These are phyloP conservation scores for Hyphopichia buzzinii DNA, from an alignment of 1,139 yeast species.

Conservation along the genomic window DNA sequence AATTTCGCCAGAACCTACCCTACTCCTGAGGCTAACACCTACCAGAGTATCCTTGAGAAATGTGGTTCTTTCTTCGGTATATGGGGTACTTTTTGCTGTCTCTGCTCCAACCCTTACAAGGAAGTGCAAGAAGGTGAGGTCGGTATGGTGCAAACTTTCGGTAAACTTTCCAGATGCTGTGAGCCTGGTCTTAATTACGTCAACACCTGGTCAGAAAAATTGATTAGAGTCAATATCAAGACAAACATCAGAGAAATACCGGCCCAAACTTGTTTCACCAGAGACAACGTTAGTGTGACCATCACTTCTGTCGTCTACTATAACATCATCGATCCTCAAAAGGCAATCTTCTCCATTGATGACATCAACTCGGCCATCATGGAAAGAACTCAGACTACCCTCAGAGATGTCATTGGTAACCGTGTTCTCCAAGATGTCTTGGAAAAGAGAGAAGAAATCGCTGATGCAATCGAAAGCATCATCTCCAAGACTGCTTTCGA, in stretches of 20 bases:
- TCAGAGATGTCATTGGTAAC: conserved; percentile 72
- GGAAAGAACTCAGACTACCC: conserved; percentile 73
- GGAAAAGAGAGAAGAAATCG: conserved; percentile 73
- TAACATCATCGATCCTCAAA: conserved; percentile 68
- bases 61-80: conserved; percentile 52
- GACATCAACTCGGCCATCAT: conserved; percentile 58
- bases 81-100: conserved; percentile 60
- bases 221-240: conserved; percentile 54
- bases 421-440: conserved; percentile 69
- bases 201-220: conserved; percentile 61
- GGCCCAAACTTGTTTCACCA: conserved; percentile 65
- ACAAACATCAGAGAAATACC: conserved; percentile 66
- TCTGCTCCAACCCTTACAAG: conserved; percentile 62
- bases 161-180: conserved; percentile 62
- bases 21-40: conserved; percentile 33
- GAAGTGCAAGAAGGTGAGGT: conserved; percentile 68
- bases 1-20: conserved; percentile 39
- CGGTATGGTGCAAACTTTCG: conserved; percentile 67
- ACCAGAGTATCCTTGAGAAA: conserved; percentile 39
- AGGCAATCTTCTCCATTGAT: conserved; percentile 59
- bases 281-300: conserved; percentile 63
- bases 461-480: conserved; percentile 60
- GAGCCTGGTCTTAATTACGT: conserved; percentile 71
- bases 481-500: conserved; percentile 62
- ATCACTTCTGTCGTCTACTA: conserved; percentile 69